These are phyloP conservation scores for Monilinia fructicola DNA, from an alignment of 2,329 filamentous ascomycete species.

Conservation along the genomic window DNA sequence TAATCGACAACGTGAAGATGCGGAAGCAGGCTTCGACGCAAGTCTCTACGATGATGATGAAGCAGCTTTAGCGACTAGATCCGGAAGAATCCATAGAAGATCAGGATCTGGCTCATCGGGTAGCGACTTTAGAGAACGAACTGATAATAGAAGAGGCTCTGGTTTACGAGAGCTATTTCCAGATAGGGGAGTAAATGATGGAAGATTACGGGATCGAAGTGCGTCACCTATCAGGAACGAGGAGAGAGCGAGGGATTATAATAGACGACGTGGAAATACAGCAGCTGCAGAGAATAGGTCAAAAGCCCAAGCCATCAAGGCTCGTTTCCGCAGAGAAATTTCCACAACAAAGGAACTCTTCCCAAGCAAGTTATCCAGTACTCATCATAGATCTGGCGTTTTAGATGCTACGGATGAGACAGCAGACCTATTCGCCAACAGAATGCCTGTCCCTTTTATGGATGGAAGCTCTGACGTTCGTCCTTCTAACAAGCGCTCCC, in stretches of 20 bases:
- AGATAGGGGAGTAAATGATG: conserved; percentile 34
- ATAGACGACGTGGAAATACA: conserved; percentile 30
- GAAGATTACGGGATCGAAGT: conserved; percentile 40
- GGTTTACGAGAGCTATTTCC: conserved; percentile 63
- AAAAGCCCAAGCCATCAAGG: conserved; percentile 49
- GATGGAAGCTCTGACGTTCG: conserved; percentile 45
- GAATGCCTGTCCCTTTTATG: conserved; percentile 51
- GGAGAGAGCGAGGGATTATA: conserved; percentile 44
- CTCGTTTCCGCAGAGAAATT: conserved; percentile 29
- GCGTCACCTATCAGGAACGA: conserved; percentile 40
- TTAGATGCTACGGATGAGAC: conserved; percentile 56
- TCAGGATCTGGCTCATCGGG: conserved; percentile 36
- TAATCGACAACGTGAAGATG: conserved; percentile 48
- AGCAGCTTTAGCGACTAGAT: conserved; percentile 39
- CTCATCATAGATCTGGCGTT: conserved; percentile 51
- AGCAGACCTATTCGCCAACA: conserved; percentile 50
- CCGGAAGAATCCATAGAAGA: conserved; percentile 39
- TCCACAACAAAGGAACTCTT: conserved; percentile 53
- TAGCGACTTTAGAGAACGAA: conserved; percentile 36
- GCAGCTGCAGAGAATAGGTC: conserved; percentile 44
- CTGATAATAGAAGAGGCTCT: conserved; percentile 22
- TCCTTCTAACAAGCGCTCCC: conserved; percentile 24
- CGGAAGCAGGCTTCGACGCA: conserved; percentile 63
- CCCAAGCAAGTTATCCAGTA: conserved; percentile 47
- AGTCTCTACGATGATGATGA: conserved; percentile 79